phyloP scores from a whole-genome alignment of 2,329 filamentous ascomycete genomes.

The Monilinia fructigena region DNA sequence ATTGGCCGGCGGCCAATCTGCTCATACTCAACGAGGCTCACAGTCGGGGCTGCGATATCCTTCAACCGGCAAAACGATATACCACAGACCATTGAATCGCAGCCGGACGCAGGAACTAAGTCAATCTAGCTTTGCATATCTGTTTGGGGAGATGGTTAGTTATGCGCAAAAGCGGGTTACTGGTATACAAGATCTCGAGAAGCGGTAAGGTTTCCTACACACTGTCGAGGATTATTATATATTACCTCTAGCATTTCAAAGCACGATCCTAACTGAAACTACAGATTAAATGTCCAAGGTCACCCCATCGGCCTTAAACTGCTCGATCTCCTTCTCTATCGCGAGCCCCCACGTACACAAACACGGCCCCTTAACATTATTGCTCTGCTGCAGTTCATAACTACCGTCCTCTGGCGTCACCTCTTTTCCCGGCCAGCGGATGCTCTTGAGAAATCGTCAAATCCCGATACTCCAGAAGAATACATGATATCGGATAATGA shows the following conservation, averaged over 20 bases:
- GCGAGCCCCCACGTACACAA: slow-evolving; percentile 67
- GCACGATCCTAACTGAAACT: neutral
- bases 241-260: neutral
- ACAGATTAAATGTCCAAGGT: slow-evolving; percentile 85
- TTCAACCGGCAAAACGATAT: slow-evolving; percentile 94
- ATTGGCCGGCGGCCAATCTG: slow-evolving; percentile 28
- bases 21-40: slow-evolving; percentile 33
- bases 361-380: slow-evolving; percentile 84
- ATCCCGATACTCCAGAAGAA: slow-evolving; percentile 81
- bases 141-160: slow-evolving; percentile 94
- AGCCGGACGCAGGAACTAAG: slow-evolving; percentile 85
- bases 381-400: slow-evolving; percentile 90
- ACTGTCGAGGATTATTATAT: neutral
- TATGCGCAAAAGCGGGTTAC: slow-evolving; percentile 90
- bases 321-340: slow-evolving; percentile 90
- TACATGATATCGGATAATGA: slow-evolving; percentile 99
- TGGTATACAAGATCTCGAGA: slow-evolving; percentile 90
- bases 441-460: slow-evolving; percentile 83
- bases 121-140: slow-evolving; percentile 89
- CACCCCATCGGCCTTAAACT: slow-evolving; percentile 92
- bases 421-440: slow-evolving; percentile 90
- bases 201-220: slow-evolving; percentile 57
- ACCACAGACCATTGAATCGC: slow-evolving; percentile 91
- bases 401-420: slow-evolving; percentile 86
- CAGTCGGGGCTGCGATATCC: slow-evolving; percentile 76